These are phyloP conservation scores for Phalaenopsis hybrid DNA, from an alignment of 116 monocot species.

Conservation along the genomic window DNA sequence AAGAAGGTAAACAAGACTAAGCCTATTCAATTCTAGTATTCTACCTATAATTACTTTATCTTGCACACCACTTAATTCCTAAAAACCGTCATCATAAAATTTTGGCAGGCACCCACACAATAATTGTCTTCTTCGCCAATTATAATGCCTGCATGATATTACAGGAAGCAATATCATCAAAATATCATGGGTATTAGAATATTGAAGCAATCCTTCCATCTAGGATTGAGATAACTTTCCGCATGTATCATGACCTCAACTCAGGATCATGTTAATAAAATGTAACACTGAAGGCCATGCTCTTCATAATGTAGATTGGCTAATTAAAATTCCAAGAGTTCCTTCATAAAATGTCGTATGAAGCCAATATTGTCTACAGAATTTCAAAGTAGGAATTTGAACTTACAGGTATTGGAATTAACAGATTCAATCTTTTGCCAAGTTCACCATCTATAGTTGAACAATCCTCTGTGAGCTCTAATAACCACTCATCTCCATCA, in stretches of 20 bases:
- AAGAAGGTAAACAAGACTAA: not conserved
- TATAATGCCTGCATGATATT: not conserved
- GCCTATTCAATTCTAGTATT: not conserved
- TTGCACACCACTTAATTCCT: not conserved
- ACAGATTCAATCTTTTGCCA: slow-evolving; percentile 64
- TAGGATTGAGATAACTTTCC: not conserved
- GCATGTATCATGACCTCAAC: not conserved
- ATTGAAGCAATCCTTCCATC: not conserved
- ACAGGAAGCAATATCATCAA: not conserved
- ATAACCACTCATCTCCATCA: slow-evolving; percentile 34
- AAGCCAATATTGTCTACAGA: not conserved
- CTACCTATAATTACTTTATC: not conserved
- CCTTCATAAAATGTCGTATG: slow-evolving; percentile 4
- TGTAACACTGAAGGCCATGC: not conserved
- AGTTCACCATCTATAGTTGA: slow-evolving; percentile 70
- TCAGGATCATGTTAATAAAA: not conserved
- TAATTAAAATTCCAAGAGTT: not conserved
- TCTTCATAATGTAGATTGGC: not conserved
- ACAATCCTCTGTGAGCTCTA: slow-evolving; percentile 52
- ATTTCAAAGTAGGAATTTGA: not conserved
- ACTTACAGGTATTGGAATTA: slow-evolving; percentile 72
- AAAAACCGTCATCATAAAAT: not conserved
- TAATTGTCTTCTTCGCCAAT: not conserved
- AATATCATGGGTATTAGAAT: not conserved
- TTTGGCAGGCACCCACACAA: not conserved